Evolutionary conservation across 2,329 filamentous ascomycete genomes (phyloP).

Genomic region (Botrytis galanthina): DNA sequence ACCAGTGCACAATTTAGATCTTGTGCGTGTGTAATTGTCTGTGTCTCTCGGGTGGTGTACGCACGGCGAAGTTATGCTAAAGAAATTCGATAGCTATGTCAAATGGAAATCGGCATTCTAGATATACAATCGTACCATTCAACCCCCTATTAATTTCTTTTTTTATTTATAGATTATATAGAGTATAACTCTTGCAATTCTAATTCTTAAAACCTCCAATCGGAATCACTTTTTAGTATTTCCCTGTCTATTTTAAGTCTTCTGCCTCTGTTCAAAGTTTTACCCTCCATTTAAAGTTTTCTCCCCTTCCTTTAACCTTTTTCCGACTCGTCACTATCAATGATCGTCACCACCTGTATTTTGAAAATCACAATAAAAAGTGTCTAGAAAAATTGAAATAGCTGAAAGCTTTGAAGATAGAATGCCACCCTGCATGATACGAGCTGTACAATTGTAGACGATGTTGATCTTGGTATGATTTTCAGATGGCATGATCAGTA

Average conservation of each 20-base stretch:
- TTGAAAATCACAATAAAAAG: neutral
- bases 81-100: neutral
- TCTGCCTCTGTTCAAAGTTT: neutral
- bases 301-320: neutral
- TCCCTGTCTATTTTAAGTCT: neutral
- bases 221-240: neutral
- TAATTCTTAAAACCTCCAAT: neutral
- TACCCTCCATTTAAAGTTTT: neutral
- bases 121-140: neutral
- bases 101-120: neutral
- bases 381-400: neutral
- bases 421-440: neutral
- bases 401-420: neutral
- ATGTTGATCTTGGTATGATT: neutral
- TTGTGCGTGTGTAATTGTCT: neutral
- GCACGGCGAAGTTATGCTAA: neutral
- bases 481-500: neutral
- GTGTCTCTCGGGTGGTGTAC: neutral
- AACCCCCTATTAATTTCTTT: neutral
- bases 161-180: neutral
- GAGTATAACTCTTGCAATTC: neutral
- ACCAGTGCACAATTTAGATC: neutral
- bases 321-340: neutral
- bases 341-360: neutral
- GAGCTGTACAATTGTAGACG: neutral